These are phyloP conservation scores for Fusarium sp. DNA, from an alignment of 2,329 filamentous ascomycete genomes.

Conservation along the genomic window DNA sequence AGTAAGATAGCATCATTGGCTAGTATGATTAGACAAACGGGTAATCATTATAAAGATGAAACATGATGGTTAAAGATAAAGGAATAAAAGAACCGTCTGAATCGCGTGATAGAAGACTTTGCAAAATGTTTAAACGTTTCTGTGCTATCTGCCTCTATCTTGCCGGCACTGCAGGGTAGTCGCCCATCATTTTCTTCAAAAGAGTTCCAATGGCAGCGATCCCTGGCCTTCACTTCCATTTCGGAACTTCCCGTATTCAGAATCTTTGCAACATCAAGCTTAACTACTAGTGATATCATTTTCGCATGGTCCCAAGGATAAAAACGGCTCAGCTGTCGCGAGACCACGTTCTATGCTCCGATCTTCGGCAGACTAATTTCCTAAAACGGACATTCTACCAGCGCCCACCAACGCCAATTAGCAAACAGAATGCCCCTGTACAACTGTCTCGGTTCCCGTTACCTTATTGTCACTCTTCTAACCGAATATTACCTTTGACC, in stretches of 20 bases:
- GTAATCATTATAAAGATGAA: no score
- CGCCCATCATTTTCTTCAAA: accelerated
- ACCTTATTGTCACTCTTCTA: neutral
- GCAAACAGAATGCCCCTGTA: neutral
- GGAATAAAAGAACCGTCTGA: accelerated
- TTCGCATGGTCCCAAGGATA: neutral
- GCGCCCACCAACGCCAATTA: neutral
- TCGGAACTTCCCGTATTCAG: neutral
- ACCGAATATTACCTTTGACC: neutral
- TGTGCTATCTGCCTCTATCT: neutral
- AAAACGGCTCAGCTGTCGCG: neutral
- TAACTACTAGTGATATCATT: neutral
- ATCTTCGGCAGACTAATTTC: neutral
- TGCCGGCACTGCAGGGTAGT: neutral
- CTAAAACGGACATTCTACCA: neutral
- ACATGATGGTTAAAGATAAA: no score
- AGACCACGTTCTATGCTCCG: neutral
- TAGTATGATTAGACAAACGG: no score
- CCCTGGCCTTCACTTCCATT: accelerated
- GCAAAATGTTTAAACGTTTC: no score
- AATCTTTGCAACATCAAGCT: no score
- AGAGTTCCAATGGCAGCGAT: accelerated
- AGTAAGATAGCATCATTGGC: slow-evolving; percentile 32
- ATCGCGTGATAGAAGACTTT: no score
- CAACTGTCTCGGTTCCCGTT: neutral